Conservation (phyloP, 805 yeast genomes). For the Cyberlindnera saturnus region DNA sequence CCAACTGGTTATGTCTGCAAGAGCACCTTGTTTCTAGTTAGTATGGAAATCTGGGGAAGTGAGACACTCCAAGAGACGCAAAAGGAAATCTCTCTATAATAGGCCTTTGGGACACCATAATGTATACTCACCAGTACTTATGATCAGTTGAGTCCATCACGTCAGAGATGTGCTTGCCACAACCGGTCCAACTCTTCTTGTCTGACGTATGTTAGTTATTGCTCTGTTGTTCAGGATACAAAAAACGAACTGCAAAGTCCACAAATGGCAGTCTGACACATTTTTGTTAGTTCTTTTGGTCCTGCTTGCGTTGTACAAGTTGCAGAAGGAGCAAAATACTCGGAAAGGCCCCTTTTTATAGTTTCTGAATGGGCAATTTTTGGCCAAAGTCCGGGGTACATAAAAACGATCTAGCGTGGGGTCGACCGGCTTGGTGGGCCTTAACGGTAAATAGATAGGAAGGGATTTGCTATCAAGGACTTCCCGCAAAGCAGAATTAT, state of each 20-base stretch:
- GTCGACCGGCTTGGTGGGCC: too few relatives aligned
- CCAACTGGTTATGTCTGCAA: conserved; percentile 32
- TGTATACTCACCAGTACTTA: conserved; percentile 25
- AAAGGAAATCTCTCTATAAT: too few relatives aligned
- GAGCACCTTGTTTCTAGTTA: conserved; percentile 32
- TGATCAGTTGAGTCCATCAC: conserved; percentile 50
- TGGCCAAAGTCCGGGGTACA: conserved; percentile 7
- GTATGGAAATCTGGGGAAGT: too few relatives aligned
- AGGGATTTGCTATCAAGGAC: neutral
- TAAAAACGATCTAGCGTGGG: too few relatives aligned
- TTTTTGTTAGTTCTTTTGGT: conserved; percentile 1
- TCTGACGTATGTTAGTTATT: conserved; percentile 17
- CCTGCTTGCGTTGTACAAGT: too few relatives aligned
- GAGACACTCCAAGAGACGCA: too few relatives aligned
- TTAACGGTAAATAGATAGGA: neutral
- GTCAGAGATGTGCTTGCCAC: conserved; percentile 46
- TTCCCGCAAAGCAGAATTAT: neutral
- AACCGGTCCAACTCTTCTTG: conserved; percentile 61
- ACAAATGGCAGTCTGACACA: conserved; percentile 23
- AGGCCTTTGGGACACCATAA: neutral
- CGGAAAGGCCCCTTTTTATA: too few relatives aligned
- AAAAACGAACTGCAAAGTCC: conserved; percentile 22
- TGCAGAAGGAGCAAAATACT: too few relatives aligned
- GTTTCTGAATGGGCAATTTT: neutral
- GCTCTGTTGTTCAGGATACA: neutral